phyloP scores from a whole-genome alignment of 768 basidiomycete genomes.

The Cystofilobasidium macerans region DNA sequence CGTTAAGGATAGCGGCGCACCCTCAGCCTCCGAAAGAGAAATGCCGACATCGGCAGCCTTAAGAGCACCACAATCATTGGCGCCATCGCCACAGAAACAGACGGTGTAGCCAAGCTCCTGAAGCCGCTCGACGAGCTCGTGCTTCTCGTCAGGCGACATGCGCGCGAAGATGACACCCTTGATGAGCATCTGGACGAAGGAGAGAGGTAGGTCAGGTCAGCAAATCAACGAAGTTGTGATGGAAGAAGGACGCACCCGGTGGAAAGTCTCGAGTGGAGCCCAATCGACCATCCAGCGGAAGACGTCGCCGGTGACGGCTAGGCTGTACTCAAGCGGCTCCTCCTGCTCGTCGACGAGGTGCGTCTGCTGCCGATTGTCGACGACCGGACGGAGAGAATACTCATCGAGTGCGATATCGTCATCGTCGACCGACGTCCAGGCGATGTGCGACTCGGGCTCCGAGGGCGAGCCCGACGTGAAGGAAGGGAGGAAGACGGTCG shows the following conservation, averaged over 20 bases:
- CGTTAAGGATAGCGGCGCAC: conserved; percentile 44
- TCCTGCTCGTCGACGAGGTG: conserved; percentile 8
- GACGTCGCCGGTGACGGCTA: conserved; percentile 86
- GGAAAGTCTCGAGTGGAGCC: conserved; percentile 83
- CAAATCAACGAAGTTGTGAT: background rate
- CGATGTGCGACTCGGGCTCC: conserved; percentile 49
- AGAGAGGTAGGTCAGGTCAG: background rate
- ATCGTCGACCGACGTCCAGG: conserved; percentile 91
- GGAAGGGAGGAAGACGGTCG: conserved; percentile 72
- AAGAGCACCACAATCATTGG: conserved; percentile 95
- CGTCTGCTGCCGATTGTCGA: conserved; percentile 50
- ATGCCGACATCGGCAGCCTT: conserved; percentile 98
- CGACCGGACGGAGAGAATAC: conserved; percentile 74
- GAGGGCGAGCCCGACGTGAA: conserved; percentile 57
- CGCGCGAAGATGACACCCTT: conserved; percentile 93
- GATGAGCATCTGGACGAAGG: conserved; percentile 68
- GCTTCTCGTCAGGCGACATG: conserved; percentile 99
- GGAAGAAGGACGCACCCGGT: conserved; percentile 52
- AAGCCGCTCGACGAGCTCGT: conserved; percentile 89
- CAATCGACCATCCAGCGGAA: conserved; percentile 98
- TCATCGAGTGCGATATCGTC: conserved; percentile 68
- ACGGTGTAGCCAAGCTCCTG: conserved; percentile 85
- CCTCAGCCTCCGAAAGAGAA: conserved; percentile 93
- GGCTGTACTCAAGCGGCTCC: conserved; percentile 61
- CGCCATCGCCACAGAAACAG: conserved; percentile 75